phyloP scores from a whole-genome alignment of 148 eudicot genomes.

The Cornus florida region DNA sequence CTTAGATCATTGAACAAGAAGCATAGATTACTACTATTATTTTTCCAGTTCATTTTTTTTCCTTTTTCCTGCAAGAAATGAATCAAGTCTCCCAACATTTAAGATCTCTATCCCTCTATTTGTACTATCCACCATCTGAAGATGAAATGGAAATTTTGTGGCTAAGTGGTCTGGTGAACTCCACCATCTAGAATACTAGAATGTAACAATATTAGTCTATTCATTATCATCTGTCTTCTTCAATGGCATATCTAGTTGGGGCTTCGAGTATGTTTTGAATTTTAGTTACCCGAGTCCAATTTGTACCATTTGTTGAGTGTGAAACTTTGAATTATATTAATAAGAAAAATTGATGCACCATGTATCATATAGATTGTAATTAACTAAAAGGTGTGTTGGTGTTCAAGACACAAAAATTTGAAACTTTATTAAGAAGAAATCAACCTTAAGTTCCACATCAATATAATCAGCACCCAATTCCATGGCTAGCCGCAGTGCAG shows the following conservation, averaged over 20 bases:
- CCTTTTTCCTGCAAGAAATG: neutral
- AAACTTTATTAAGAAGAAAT: neutral
- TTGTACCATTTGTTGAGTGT: neutral
- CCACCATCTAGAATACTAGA: neutral
- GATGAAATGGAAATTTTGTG: neutral
- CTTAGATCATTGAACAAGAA: neutral
- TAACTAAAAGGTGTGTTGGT: neutral
- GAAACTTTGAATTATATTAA: neutral
- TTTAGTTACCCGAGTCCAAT: neutral
- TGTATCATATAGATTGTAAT: neutral
- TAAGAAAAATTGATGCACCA: neutral
- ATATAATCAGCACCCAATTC: conserved; percentile 67
- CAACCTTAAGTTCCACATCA: conserved; percentile 59
- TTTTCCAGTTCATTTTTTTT: neutral
- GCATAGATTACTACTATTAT: neutral
- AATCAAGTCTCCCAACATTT: neutral
- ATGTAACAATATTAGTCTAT: neutral
- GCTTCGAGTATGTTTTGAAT: neutral
- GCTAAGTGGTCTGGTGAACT: neutral
- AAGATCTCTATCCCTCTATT: neutral
- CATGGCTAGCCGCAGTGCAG: conserved; percentile 45
- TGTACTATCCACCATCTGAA: neutral
- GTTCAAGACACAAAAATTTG: neutral
- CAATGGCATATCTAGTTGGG: neutral
- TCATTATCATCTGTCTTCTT: neutral